A percentile compares a stretch with the other conserved stretches of the same genome.
Conservation (phyloP, 768 basidiomycete genomes). For the Kwoniella sp. region DNA sequence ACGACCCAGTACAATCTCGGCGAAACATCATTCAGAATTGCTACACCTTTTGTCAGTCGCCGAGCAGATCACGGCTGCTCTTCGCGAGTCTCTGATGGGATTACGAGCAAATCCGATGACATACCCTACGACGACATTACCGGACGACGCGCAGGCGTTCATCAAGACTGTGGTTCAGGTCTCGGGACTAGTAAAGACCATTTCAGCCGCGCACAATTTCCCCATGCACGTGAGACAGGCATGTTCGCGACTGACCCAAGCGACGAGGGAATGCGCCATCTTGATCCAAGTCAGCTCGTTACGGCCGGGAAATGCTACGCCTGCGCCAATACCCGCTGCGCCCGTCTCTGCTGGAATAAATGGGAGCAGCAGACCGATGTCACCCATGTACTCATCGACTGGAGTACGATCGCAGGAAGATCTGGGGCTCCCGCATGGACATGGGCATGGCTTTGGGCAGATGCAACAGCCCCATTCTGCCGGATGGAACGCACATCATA, state of each 20-base stretch:
- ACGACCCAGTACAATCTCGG: constrained; percentile 33
- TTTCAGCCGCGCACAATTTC: constrained; percentile 63
- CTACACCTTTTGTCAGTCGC: constrained; percentile 62
- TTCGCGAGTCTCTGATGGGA: constrained; percentile 65
- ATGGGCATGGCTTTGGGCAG: neutral
- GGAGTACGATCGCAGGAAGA: constrained; percentile 27
- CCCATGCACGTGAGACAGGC: constrained; percentile 67
- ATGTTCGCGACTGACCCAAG: constrained; percentile 75
- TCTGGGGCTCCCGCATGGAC: constrained; percentile 2
- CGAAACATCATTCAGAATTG: constrained; percentile 44
- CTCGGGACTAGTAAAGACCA: constrained; percentile 70
- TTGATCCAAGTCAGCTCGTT: constrained; percentile 82
- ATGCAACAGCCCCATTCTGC: constrained; percentile 20
- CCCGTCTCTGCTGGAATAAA: constrained; percentile 8
- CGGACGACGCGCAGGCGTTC: constrained; percentile 77
- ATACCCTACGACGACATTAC: constrained; percentile 67
- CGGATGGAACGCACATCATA: constrained; percentile 13
- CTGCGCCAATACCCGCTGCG: constrained; percentile 15
- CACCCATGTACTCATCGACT: constrained; percentile 8
- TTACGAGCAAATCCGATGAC: constrained; percentile 64
- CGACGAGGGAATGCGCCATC: constrained; percentile 84
- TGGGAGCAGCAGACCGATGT: constrained; percentile 18
- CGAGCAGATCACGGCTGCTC: constrained; percentile 65
- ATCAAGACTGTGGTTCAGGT: constrained; percentile 81
- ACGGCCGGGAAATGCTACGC: constrained; percentile 59